phyloP scores from a whole-genome alignment of 2,329 filamentous ascomycete genomes.

The Colletotrichum higginsianum region DNA sequence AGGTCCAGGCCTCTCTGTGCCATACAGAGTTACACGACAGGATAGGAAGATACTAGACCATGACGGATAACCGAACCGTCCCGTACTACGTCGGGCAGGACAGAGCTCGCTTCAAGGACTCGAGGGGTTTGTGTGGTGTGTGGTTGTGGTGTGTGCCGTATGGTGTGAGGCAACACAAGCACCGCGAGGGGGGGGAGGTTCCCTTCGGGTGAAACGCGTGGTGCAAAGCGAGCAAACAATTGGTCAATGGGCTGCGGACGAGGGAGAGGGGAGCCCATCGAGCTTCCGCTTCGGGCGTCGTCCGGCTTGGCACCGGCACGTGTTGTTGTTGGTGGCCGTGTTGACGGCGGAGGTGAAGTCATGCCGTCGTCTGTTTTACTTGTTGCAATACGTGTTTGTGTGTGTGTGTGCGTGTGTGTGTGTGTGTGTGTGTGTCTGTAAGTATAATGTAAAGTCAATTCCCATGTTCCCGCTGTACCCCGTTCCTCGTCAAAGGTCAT shows the following conservation, averaged over 20 bases:
- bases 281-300: constrained; percentile 31
- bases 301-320: constrained; percentile 35
- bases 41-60: constrained; percentile 10
- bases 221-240: constrained; percentile 17
- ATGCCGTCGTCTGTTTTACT: neutral
- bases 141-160: no score
- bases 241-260: constrained; percentile 20
- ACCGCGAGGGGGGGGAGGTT: neutral
- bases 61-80: constrained; percentile 10
- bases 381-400: neutral
- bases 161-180: neutral
- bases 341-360: neutral
- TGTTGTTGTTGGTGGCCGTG: neutral
- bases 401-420: neutral
- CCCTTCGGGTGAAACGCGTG: constrained; percentile 35
- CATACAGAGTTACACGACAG: neutral
- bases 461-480: constrained; percentile 8
- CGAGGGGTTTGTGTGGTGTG: neutral
- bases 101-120: neutral
- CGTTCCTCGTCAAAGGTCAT: neutral
- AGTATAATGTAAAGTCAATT: constrained; percentile 2
- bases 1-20: constrained; percentile 14
- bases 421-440: neutral
- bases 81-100: neutral
- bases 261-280: neutral